Conservation (phyloP, 2,329 filamentous ascomycete species). For the Laburnicola sp. region DNA sequence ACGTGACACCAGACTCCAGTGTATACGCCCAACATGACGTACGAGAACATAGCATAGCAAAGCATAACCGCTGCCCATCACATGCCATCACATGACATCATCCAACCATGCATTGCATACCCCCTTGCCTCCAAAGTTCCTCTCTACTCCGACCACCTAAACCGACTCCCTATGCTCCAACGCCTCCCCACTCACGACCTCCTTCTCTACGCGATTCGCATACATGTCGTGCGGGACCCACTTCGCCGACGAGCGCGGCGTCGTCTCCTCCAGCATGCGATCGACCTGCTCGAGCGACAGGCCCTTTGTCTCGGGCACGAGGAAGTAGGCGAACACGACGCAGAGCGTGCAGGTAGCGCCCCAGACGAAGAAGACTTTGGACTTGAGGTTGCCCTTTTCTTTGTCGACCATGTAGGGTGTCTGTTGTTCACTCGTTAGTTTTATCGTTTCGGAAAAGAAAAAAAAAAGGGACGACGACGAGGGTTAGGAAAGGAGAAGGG, state of each 20-base stretch:
- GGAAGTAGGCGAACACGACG: conserved; percentile 69
- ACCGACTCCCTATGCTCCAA: conserved; percentile 5
- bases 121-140: too few species aligned
- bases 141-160: not conserved
- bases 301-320: conserved; percentile 79
- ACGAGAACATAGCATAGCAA: not conserved
- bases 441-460: too few species aligned
- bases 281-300: conserved; percentile 78
- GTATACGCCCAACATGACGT: not conserved
- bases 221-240: conserved; percentile 73
- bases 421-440: too few species aligned
- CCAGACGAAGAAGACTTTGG: conserved; percentile 60
- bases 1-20: too few species aligned
- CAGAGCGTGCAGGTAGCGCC: conserved; percentile 56
- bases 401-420: conserved; percentile 73
- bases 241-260: conserved; percentile 70
- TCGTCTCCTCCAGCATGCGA: conserved; percentile 83
- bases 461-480: too few species aligned
- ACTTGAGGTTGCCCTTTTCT: conserved; percentile 66
- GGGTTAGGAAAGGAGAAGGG: too few species aligned
- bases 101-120: too few species aligned
- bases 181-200: not conserved
- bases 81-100: too few species aligned
- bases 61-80: too few species aligned
- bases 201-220: conserved; percentile 42